These are phyloP conservation scores for Ascochyta fabae DNA, from an alignment of 2,329 filamentous ascomycete genomes.

Conservation along the genomic window DNA sequence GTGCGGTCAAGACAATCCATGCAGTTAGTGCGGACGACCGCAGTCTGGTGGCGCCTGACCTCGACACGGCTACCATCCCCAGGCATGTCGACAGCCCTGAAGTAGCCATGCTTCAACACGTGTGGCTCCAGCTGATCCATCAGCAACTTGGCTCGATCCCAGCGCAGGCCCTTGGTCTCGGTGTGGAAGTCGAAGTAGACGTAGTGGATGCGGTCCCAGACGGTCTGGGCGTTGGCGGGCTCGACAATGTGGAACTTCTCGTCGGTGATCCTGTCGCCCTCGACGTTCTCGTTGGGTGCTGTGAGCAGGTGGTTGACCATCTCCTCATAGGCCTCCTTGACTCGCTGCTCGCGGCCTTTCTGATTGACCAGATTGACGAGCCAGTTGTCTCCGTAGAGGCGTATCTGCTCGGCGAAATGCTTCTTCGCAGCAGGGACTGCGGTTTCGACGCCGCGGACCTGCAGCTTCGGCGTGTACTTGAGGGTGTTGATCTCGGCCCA, in stretches of 20 bases:
- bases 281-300: constrained; percentile 68
- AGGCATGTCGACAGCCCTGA: constrained; percentile 87
- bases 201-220: constrained; percentile 89
- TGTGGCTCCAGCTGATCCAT: constrained; percentile 81
- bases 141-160: constrained; percentile 88
- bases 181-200: constrained; percentile 98
- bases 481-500: constrained; percentile 97
- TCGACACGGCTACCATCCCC: constrained; percentile 77
- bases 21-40: constrained; percentile 95
- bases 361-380: constrained; percentile 97
- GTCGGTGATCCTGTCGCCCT: constrained; percentile 69
- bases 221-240: constrained; percentile 62
- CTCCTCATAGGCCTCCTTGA: constrained; percentile 94
- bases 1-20: constrained; percentile 99
- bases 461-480: constrained; percentile 87
- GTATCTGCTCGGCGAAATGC: constrained; percentile 94
- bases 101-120: constrained; percentile 83
- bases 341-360: constrained; percentile 83
- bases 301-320: constrained; percentile 79
- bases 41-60: constrained; percentile 79
- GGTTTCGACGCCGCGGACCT: constrained; percentile 83
- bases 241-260: constrained; percentile 87
- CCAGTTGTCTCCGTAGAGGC: constrained; percentile 94
- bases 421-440: constrained; percentile 78
- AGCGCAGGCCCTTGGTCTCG: constrained; percentile 93